Evolutionary conservation across 768 basidiomycete genomes (phyloP).

Genomic region (Hebeloma cylindrosporum): DNA sequence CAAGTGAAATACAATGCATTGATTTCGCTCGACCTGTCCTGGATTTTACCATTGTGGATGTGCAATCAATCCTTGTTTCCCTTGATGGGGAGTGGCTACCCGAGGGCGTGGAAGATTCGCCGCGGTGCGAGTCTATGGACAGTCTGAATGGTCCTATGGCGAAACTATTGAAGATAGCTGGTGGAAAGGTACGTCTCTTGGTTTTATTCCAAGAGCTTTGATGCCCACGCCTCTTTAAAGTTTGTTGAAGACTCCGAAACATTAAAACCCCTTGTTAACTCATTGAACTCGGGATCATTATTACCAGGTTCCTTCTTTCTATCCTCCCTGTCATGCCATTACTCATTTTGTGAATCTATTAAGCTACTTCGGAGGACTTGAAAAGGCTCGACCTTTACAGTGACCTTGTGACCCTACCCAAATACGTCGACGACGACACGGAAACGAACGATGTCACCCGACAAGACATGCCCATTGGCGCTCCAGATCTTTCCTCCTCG

Average conservation of each 20-base stretch:
- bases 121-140: too few relatives aligned
- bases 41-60: slow-evolving; percentile 47
- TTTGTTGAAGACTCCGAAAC: slow-evolving; percentile 31
- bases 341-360: neutral
- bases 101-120: too few relatives aligned
- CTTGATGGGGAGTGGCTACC: too few relatives aligned
- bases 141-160: slow-evolving; percentile 44
- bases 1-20: slow-evolving; percentile 33
- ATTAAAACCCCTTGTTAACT: slow-evolving; percentile 33
- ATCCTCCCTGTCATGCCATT: neutral
- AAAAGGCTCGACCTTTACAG: slow-evolving; percentile 60
- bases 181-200: slow-evolving; percentile 38
- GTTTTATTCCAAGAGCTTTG: neutral
- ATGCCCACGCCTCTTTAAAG: slow-evolving; percentile 26
- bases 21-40: slow-evolving; percentile 61
- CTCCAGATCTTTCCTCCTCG: slow-evolving; percentile 25
- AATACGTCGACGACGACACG: slow-evolving; percentile 32
- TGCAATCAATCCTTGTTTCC: slow-evolving; percentile 40
- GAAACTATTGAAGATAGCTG: slow-evolving; percentile 31
- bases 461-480: slow-evolving; percentile 21
- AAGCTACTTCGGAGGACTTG: slow-evolving; percentile 51
- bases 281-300: slow-evolving; percentile 46
- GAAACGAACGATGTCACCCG: slow-evolving; percentile 5
- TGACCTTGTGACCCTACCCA: slow-evolving; percentile 58
- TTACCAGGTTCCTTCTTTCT: slow-evolving; percentile 43